Evolutionary conservation across 805 yeast species (phyloP).

Genomic region (Saccharomycopsis synnaedendra): DNA sequence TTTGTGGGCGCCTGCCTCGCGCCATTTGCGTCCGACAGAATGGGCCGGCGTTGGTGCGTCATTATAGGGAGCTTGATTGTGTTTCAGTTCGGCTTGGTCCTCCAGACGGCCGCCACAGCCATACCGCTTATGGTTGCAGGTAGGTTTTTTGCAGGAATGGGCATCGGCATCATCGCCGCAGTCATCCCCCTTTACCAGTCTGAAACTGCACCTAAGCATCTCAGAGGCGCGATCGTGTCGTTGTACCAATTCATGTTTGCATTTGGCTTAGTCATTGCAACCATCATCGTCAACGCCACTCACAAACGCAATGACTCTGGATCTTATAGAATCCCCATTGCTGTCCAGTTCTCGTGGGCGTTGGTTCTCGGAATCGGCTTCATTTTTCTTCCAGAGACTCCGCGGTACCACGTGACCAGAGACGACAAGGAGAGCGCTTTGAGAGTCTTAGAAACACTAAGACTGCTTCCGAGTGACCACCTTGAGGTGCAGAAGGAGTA

Average conservation of each 20-base stretch:
- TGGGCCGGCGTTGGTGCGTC: constrained; percentile 44
- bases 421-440: constrained; percentile 47
- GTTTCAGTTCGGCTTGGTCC: constrained; percentile 42
- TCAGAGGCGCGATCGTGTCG: constrained; percentile 69
- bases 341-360: constrained; percentile 65
- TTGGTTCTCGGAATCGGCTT: constrained; percentile 47
- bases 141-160: constrained; percentile 59
- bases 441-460: constrained; percentile 39
- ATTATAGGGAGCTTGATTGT: constrained; percentile 31
- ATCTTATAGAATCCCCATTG: constrained; percentile 66
- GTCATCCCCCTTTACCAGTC: constrained; percentile 69
- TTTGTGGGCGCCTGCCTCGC: constrained; percentile 55
- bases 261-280: constrained; percentile 61
- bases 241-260: constrained; percentile 67
- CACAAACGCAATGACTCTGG: constrained; percentile 39
- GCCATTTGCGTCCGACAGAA: constrained; percentile 41
- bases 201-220: constrained; percentile 68
- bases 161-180: constrained; percentile 66
- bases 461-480: constrained; percentile 36
- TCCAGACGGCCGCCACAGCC: constrained; percentile 35
- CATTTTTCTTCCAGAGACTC: constrained; percentile 64
- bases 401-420: constrained; percentile 55
- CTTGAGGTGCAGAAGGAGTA: constrained; percentile 33
- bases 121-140: constrained; percentile 43
- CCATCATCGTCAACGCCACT: constrained; percentile 62